These are phyloP conservation scores for Anisodus tanguticus DNA, from an alignment of 257 asterid species.

Conservation along the genomic window DNA sequence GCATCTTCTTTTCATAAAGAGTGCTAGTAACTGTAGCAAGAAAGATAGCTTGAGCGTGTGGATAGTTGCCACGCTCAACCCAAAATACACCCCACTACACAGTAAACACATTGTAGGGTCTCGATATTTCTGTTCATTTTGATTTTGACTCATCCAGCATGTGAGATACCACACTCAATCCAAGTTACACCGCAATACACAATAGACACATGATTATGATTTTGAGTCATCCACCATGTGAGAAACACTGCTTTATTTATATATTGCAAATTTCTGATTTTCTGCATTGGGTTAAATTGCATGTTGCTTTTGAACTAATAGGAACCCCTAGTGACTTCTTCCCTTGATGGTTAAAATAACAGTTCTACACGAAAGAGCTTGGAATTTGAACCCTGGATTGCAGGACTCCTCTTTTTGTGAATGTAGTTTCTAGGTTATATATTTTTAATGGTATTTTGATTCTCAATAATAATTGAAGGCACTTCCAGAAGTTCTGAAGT, in stretches of 20 bases:
- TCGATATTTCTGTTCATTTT: background rate
- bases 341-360: conserved; percentile 1
- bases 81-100: background rate
- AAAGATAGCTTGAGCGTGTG: background rate
- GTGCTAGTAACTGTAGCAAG: background rate
- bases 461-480: background rate
- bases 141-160: background rate
- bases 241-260: background rate
- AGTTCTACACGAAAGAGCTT: background rate
- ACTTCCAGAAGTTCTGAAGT: background rate
- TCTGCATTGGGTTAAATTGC: no score
- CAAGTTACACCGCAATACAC: background rate
- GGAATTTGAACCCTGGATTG: no score
- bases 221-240: background rate
- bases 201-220: background rate
- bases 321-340: background rate
- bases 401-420: no score
- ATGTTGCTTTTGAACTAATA: conserved; percentile 18
- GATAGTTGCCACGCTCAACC: background rate
- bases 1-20: background rate
- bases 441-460: background rate
- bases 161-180: background rate
- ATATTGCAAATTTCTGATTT: no score
- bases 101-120: background rate
- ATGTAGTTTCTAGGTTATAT: no score